These are phyloP conservation scores for Hypsizygus ulmarius DNA, from an alignment of 1,284 basidiomycete species.

Conservation along the genomic window DNA sequence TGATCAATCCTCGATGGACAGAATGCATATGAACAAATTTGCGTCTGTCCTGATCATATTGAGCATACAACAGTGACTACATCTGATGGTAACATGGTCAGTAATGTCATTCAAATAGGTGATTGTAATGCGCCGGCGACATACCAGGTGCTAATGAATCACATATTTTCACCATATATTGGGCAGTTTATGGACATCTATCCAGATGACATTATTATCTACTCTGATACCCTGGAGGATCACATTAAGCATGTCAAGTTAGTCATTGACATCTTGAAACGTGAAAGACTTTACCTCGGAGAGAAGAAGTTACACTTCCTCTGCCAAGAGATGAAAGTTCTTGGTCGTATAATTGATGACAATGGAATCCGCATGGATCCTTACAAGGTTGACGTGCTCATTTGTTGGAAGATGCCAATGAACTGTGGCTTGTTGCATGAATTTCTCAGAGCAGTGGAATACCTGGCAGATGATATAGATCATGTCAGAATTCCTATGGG, in stretches of 20 bases:
- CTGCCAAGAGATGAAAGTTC: not conserved
- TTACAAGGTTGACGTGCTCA: slow-evolving; percentile 8
- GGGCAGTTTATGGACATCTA: slow-evolving; percentile 26
- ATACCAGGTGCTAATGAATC: slow-evolving; percentile 25
- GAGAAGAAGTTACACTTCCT: slow-evolving; percentile 3
- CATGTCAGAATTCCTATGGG: slow-evolving; percentile 30
- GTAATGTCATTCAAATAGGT: slow-evolving; percentile 28
- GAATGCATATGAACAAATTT: slow-evolving; percentile 37
- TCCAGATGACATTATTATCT: slow-evolving; percentile 36
- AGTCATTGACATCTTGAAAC: slow-evolving; percentile 27
- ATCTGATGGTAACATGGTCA: slow-evolving; percentile 35
- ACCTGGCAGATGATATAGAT: slow-evolving; percentile 27
- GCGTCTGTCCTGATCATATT: slow-evolving; percentile 32
- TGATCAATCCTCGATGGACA: slow-evolving; percentile 29
- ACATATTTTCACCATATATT: slow-evolving; percentile 25
- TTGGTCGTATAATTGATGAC: slow-evolving; percentile 33
- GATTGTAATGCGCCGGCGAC: slow-evolving; percentile 10
- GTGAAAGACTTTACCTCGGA: slow-evolving; percentile 23
- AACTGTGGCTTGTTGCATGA: slow-evolving; percentile 4
- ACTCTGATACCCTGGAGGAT: slow-evolving; percentile 30
- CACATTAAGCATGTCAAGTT: slow-evolving; percentile 30
- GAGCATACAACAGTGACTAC: slow-evolving; percentile 21
- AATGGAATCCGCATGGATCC: slow-evolving; percentile 38
- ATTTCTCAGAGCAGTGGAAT: slow-evolving; percentile 6
- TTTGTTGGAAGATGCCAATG: slow-evolving; percentile 1